Conservation (phyloP, 2,329 filamentous ascomycete genomes). For the Pyricularia grisea region DNA sequence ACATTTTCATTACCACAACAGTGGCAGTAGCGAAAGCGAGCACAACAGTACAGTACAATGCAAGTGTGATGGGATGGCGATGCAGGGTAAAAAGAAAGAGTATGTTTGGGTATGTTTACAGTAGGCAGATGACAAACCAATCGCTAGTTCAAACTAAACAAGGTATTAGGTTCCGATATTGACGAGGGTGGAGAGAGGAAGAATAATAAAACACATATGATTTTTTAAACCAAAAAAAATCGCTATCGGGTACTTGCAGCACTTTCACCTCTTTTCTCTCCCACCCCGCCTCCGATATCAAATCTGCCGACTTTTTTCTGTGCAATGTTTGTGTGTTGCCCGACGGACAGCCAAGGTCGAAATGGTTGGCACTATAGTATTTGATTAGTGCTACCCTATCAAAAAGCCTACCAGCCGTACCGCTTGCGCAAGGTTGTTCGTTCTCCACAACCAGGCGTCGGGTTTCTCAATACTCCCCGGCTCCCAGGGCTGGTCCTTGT, state of each 20-base stretch:
- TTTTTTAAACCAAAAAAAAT: too few relatives aligned
- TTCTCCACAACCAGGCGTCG: background rate
- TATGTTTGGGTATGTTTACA: too few relatives aligned
- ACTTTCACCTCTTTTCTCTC: background rate
- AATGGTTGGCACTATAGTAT: background rate
- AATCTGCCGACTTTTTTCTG: background rate
- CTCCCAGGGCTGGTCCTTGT: background rate
- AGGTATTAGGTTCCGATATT: background rate
- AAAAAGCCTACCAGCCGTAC: background rate
- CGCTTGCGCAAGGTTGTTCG: background rate
- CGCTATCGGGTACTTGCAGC: background rate
- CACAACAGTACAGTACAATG: background rate
- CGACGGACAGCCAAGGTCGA: background rate
- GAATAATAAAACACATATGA: background rate
- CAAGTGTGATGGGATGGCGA: background rate
- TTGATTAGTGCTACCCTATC: background rate
- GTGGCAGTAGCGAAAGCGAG: background rate
- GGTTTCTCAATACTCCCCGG: background rate
- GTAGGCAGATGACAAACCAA: background rate
- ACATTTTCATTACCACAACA: background rate
- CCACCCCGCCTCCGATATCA: background rate
- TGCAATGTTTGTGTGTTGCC: background rate
- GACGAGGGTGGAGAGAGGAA: background rate
- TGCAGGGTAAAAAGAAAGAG: background rate
- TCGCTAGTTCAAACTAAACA: background rate